phyloP scores from a whole-genome alignment of 2,329 filamentous ascomycete genomes.

The Trichothecium roseum region DNA sequence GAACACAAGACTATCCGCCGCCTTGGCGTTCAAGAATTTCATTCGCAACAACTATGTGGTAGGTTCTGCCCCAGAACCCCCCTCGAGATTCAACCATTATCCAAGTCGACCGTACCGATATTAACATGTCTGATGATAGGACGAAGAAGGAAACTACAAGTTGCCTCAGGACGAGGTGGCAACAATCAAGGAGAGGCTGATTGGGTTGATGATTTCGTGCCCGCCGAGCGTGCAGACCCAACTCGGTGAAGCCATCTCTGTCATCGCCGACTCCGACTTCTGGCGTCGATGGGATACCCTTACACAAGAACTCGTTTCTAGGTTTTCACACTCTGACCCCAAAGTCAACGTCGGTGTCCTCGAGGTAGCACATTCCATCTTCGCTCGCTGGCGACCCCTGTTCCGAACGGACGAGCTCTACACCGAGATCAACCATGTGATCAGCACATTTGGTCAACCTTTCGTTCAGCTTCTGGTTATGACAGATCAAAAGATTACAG shows the following conservation, averaged over 20 bases:
- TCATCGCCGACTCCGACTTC: constrained; percentile 97
- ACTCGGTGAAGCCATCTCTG: constrained; percentile 90
- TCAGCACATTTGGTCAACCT: constrained; percentile 71
- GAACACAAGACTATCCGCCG: constrained; percentile 76
- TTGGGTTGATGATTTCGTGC: constrained; percentile 91
- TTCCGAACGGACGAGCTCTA: constrained; percentile 90
- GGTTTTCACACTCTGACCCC: constrained; percentile 71
- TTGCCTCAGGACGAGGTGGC: constrained; percentile 71
- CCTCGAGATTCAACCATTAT: not conserved
- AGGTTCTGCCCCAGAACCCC: constrained; percentile 19
- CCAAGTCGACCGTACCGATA: not conserved
- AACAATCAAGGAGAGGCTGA: constrained; percentile 89
- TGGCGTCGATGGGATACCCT: constrained; percentile 95
- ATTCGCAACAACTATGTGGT: constrained; percentile 87
- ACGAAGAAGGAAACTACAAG: constrained; percentile 92
- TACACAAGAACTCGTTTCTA: constrained; percentile 79
- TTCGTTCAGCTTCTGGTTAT: constrained; percentile 74
- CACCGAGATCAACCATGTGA: constrained; percentile 92
- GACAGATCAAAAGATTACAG: constrained; percentile 62
- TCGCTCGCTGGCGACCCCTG: constrained; percentile 87
- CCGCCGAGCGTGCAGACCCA: constrained; percentile 83
- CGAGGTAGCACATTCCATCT: constrained; percentile 96
- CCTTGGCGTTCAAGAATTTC: constrained; percentile 98
- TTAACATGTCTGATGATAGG: constrained; percentile 27
- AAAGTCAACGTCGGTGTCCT: constrained; percentile 87